phyloP scores from a whole-genome alignment of 176 grass and related monocot genomes.

The Avena eriantha region DNA sequence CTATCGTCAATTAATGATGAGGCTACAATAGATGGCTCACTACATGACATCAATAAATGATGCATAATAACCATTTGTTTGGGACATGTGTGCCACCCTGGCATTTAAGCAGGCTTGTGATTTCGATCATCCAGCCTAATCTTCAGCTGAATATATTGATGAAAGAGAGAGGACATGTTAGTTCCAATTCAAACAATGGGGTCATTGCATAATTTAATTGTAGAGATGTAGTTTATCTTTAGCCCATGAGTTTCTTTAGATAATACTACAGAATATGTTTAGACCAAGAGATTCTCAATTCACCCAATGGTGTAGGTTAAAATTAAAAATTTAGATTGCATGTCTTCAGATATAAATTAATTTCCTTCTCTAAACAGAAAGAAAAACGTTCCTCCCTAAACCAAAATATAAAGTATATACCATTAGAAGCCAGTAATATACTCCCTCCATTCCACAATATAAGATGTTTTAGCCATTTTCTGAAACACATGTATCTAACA shows the following conservation, averaged over 20 bases:
- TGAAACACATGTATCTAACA: no score
- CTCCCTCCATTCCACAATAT: no score
- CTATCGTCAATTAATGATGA: background rate
- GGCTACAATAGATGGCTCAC: constrained; percentile 36
- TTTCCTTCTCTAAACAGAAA: background rate
- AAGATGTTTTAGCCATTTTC: no score
- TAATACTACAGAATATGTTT: background rate
- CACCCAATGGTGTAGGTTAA: background rate
- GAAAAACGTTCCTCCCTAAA: background rate
- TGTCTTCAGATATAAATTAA: background rate
- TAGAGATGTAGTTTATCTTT: constrained; percentile 5
- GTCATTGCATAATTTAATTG: constrained; percentile 3
- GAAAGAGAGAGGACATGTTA: constrained; percentile 5
- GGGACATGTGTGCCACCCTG: constrained; percentile 14
- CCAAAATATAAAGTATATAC: constrained; percentile 18
- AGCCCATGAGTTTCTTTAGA: background rate
- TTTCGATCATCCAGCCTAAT: constrained; percentile 27
- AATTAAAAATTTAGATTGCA: background rate
- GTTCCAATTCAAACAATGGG: constrained; percentile 40
- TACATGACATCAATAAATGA: constrained; percentile 34
- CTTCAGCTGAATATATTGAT: constrained; percentile 56
- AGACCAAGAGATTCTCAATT: background rate
- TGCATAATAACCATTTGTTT: constrained; percentile 1
- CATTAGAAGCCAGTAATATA: background rate
- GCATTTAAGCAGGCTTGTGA: constrained; percentile 35